Conservation (phyloP, 768 basidiomycete genomes). For the Pleurotus pulmonarius region DNA sequence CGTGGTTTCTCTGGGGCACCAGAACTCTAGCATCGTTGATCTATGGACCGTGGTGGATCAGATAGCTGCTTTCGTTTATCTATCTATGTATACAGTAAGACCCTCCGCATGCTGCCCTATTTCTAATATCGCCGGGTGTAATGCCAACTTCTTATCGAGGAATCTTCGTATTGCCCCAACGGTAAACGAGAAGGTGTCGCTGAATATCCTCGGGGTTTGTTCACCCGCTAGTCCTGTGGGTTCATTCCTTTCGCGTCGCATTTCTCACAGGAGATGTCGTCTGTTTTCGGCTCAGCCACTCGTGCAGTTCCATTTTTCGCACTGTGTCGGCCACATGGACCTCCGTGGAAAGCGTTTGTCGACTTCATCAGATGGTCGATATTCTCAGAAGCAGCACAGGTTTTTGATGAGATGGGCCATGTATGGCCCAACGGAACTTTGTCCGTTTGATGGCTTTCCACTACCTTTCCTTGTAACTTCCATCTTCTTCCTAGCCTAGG, state of each 20-base stretch:
- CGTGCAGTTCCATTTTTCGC: not conserved
- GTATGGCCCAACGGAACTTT: not conserved
- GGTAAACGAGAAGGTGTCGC: not conserved
- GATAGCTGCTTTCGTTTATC: not conserved
- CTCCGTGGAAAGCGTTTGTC: not conserved
- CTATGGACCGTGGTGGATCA: too few species aligned
- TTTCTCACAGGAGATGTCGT: not conserved
- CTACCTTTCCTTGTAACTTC: not conserved
- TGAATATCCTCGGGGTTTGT: not conserved
- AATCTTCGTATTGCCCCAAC: not conserved
- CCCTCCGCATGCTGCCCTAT: not conserved
- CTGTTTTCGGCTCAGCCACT: too few species aligned
- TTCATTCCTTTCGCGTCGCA: not conserved
- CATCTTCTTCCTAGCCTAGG: not conserved
- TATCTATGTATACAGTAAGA: not conserved
- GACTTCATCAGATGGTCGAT: slow-evolving; percentile 5
- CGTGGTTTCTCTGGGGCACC: slow-evolving; percentile 1
- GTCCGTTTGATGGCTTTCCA: not conserved
- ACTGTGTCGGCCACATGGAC: not conserved
- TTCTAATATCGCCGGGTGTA: slow-evolving; percentile 11
- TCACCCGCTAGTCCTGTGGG: not conserved
- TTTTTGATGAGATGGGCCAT: not conserved
- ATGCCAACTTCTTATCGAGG: slow-evolving; percentile 24
- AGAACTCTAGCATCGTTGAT: not conserved
- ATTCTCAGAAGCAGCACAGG: not conserved